Base-by-base conservation (phyloP, 1,139 yeast species). In the Kluyveromyces sp. region DNA sequence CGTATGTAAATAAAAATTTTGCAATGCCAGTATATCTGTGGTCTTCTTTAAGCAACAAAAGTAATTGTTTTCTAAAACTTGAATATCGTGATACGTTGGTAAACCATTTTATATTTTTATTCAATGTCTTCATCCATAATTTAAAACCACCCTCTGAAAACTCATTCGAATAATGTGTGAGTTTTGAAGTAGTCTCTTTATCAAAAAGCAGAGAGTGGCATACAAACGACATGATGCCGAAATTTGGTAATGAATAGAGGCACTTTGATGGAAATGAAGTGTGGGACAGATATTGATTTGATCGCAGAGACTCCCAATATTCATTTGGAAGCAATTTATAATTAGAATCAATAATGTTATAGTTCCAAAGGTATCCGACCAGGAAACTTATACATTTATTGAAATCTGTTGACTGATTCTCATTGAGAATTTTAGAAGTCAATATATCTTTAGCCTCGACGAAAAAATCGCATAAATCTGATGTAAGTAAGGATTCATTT, bases 331-430 rank as follows among this genome's bases (percentile, higher is more conserved):
- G 34, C 10, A 42, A 27, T 25, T 32, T 42, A 2, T 37, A 25
- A 4, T 15, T 25, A 5, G 48, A 34, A 25, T 63, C 54, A 34
- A 59, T 60, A 0, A 74, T 71, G 56, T 71, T 74, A 51, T 80
- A 80, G 53, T 85, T 67, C 90, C 90, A 83, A 0, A 80, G 50
- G 32, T 76, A 69, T 50, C 82, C 82, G 44, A 84, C 72, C 5
- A 77, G 56, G 57, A 83, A 89, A 70, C 79, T 71, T 6, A 81
- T 75, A 49, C 36, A 40, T 21, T 29, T 30, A 31, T 48, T 42
- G 26, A 37, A 40, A 21, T 30, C 28, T n/a, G 38, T 35, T 5
- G 33, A 38, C 6, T 41, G n/a, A 25, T 15, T 10, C 26, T 10
- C 29, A 4, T 7, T 25, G 8, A 37, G 28, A 15, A 25, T 27